Evolutionary conservation across 2,329 filamentous ascomycete genomes (phyloP).

Genomic region (Cryphonectria naterciae): DNA sequence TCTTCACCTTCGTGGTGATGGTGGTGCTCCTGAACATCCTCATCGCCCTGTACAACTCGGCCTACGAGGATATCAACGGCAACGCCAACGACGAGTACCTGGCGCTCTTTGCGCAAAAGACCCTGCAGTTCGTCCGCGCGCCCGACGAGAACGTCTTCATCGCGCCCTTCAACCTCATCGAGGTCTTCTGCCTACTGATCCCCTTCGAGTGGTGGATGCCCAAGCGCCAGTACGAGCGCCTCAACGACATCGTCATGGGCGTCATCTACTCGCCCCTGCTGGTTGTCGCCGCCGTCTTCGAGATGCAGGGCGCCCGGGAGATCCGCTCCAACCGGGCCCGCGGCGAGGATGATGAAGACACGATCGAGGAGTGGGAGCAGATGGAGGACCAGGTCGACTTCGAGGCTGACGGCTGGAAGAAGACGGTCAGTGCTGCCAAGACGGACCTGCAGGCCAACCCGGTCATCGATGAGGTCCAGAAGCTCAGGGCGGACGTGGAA

Average conservation of each 20-base stretch:
- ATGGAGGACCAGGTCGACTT: constrained; percentile 73
- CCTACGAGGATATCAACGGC: constrained; percentile 92
- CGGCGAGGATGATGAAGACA: constrained; percentile 89
- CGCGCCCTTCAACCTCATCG: constrained; percentile 90
- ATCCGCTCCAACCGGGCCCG: constrained; percentile 75
- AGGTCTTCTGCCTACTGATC: constrained; percentile 77
- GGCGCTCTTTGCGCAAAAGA: constrained; percentile 90
- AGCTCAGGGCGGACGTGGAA: constrained; percentile 61
- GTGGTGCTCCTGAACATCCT: constrained; percentile 90
- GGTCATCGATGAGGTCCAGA: constrained; percentile 70
- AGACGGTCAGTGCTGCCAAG: constrained; percentile 74
- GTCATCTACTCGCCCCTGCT: constrained; percentile 84
- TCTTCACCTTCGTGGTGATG: constrained; percentile 98
- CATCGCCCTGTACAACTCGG: constrained; percentile 95
- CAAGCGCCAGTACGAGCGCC: constrained; percentile 70
- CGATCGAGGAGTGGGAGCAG: constrained; percentile 92
- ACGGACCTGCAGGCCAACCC: constrained; percentile 83
- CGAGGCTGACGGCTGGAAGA: constrained; percentile 82
- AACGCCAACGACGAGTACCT: constrained; percentile 96
- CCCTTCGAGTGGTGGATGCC: constrained; percentile 96
- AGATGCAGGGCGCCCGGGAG: constrained; percentile 65
- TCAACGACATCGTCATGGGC: constrained; percentile 91
- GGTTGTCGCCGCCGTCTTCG: constrained; percentile 74
- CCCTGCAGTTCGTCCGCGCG: constrained; percentile 93
- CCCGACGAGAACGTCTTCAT: constrained; percentile 99